Conservation (phyloP, 139 green algal genomes). For the Coelastrella sp. region DNA sequence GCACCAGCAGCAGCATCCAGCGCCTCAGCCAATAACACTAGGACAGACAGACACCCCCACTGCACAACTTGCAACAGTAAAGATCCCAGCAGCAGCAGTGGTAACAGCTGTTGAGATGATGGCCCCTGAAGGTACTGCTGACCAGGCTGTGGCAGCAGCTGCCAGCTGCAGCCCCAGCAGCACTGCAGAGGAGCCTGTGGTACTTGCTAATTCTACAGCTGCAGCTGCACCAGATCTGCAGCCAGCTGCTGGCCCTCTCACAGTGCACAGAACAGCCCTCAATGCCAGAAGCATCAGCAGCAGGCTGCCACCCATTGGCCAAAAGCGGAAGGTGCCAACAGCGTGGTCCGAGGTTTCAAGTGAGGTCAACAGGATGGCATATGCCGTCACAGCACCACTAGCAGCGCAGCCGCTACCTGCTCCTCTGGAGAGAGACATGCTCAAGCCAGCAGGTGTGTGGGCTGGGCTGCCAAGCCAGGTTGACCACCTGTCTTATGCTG, state of each 20-base stretch:
- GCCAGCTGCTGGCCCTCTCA: not conserved
- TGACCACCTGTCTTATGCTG: not conserved
- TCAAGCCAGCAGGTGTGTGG: not conserved
- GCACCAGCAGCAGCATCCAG: too few relatives aligned
- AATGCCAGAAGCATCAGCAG: not conserved
- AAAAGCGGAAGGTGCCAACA: conserved; percentile 13
- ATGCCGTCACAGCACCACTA: not conserved
- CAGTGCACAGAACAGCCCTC: not conserved
- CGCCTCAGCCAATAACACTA: too few relatives aligned
- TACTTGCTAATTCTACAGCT: not conserved
- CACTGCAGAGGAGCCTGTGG: too few relatives aligned
- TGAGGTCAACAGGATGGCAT: not conserved
- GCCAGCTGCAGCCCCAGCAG: not conserved
- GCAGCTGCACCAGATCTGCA: not conserved
- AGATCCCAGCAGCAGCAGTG: too few relatives aligned
- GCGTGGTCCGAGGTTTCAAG: not conserved
- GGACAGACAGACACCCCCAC: too few relatives aligned
- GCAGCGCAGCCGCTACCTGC: not conserved
- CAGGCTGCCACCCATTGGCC: not conserved
- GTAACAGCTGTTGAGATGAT: too few relatives aligned
- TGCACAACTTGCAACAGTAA: too few relatives aligned
- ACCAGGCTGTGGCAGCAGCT: not conserved
- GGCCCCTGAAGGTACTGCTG: not conserved
- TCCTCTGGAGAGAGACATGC: not conserved
- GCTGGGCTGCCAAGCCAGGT: not conserved